These are phyloP conservation scores for Penicillium sumatraense DNA, from an alignment of 2,329 filamentous ascomycete species.

Conservation along the genomic window DNA sequence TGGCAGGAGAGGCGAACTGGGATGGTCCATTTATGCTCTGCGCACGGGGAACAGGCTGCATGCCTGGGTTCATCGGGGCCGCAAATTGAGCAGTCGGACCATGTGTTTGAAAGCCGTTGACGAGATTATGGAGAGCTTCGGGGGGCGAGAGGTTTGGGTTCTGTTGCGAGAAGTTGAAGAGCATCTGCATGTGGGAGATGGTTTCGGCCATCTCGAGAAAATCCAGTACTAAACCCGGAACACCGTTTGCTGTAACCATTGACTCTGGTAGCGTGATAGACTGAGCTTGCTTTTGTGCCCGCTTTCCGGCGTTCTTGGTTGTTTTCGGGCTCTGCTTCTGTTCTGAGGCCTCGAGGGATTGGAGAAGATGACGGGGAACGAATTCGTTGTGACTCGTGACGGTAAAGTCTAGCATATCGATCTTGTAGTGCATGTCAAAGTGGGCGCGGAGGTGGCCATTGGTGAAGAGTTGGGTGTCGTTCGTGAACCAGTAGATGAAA, in stretches of 20 bases:
- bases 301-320: conserved; percentile 59
- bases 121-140: conserved; percentile 60
- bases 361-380: conserved; percentile 68
- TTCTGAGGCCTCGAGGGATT: conserved; percentile 55
- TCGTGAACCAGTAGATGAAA: conserved; percentile 87
- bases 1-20: conserved; percentile 63
- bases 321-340: conserved; percentile 64
- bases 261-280: conserved; percentile 50
- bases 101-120: conserved; percentile 49
- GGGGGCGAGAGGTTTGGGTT: conserved; percentile 57
- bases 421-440: conserved; percentile 77
- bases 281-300: conserved; percentile 52
- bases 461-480: conserved; percentile 79
- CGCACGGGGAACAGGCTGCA: conserved; percentile 44
- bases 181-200: conserved; percentile 65
- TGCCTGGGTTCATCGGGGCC: conserved; percentile 39
- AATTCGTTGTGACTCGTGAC: conserved; percentile 81
- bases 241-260: conserved; percentile 55
- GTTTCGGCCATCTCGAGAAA: conserved; percentile 71
- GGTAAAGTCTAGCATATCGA: conserved; percentile 83
- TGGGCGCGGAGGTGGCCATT: conserved; percentile 77
- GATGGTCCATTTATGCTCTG: conserved; percentile 53
- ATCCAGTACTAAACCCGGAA: conserved; percentile 60
- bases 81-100: conserved; percentile 35
- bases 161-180: conserved; percentile 62